Evolutionary conservation across 768 basidiomycete genomes (phyloP), one percentile per base, ranked within the genome.

Genomic region (Mycena rebaudengoi): DNA sequence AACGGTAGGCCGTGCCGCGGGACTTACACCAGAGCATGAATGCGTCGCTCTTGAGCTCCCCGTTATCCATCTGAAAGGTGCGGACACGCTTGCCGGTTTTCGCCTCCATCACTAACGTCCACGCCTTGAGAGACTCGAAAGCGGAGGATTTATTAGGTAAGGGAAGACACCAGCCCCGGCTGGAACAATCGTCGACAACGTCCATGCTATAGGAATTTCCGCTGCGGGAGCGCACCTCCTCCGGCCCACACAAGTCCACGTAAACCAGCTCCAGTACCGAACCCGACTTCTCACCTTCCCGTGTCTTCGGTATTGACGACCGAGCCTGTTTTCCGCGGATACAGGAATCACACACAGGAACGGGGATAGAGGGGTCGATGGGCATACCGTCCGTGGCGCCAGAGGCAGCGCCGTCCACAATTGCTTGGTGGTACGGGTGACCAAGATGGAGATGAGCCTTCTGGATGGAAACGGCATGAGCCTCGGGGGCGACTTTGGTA

Each of bases 311-410:
- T 14, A 81, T 73, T 12, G 73, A 67, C 2, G 64, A 66, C 13
- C 64, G 64, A 0, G 70, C 74, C 78, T 82, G 79, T 65, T 82
- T 82, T 7, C 80, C 79, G 40, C 75, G 71, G 33, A 80, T 70
- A 52, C 81, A 81, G 26, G 66, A 29, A 43, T 58, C 62, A 64
- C 62, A 64, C 21, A 43, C 12, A 1, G 55, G 32, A 1, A 39
- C 46, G 44, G 18, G 20, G 37, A 48, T 16, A 2, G 58, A 37
- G 4, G 58, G 33, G 20, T 39, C 33, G 12, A 60, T 25, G 32
- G 12, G 25, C 58, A 60, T 51, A 60, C 58, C 58, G 37, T 33
- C 28, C 20, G 30, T 48, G 18, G 21, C 12, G 12, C 35, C 35
- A 26, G n/a, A 7, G 44, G 32, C 44, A 21, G 16, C 46, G n/a